Base-by-base conservation (phyloP, 345 rosid species). In the Eutrema japonicum region DNA sequence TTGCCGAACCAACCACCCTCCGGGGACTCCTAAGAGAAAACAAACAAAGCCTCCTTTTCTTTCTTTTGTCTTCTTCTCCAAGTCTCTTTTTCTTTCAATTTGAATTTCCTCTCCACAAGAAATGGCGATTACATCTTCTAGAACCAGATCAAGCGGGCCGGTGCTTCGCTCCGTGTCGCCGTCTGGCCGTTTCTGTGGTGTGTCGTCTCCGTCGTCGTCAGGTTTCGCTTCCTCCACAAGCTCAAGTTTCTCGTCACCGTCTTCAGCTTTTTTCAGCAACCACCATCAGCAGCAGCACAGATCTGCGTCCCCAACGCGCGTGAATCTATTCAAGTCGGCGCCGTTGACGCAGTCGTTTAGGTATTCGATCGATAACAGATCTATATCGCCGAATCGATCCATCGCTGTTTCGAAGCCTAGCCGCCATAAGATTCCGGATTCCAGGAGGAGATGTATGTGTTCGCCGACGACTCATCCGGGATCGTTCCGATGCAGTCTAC, bases 401-500 rank as follows among this genome's bases (percentile, higher is more conserved):
- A 68, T 80, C 16, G 78, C 91, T 1, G 89, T 85, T 5, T 59
- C 85, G 11, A 83, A 81, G 27, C 61, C 78, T 35, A 79, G 69
- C 2, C 77, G 72, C 14, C 70, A 57, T 56, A 77, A 84, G 40
- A 77, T 80, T 40, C 79, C 87, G 12, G 66, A 73, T 40, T 78
- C 79, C 4, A 84, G 86, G 74, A 81, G 73, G 73, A 74, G 83
- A 2, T 93, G 98, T 56, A 82, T 89, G 98, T 93, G 98, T 68
- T 93, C 98, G 4, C 98, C 98, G 7, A 89, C 98, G 33, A 67
- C 87, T 27, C 98, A 93, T 66, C 93, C 89, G 0, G 96, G 97
- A 0, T 93, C 97, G 6, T 93, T 93, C 51, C 87, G 97, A 0
- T 93, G 98, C 33, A 82, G 89, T 33, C 50, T 91, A 1, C 98